Base-by-base conservation (phyloP, 176 grass and related monocot species). In the Zoysia pacifica region DNA sequence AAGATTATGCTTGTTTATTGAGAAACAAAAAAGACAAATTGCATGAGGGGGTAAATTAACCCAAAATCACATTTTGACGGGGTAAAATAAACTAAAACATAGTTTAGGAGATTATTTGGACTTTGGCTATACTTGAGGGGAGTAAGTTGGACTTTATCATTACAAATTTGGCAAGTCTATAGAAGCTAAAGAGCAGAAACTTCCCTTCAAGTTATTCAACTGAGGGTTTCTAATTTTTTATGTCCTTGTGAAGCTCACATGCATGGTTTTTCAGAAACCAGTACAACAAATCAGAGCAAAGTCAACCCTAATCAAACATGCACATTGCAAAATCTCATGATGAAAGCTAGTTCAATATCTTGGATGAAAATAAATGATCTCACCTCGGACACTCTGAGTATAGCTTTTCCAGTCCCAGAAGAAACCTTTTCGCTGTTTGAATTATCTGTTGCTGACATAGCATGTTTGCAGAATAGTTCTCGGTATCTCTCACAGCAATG, bases 401-500 rank as follows among this genome's bases (percentile, higher is more conserved):
- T 49, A 83, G 93, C 92, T 82, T 99, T 99, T 75, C 96, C 96
- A 56, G 88, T 74, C 65, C 86, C 90, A 81, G 92, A 86, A 87
- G 82, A 73, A 86, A 71, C 86, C 79, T 93, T 99, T 63, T 99
- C 96, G 15, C 62, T 84, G 81, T 86, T 91, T 72, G 92, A 60
- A 84, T 84, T 87, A 62, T 99, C 96, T 75, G 86, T 68, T 48
- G 85, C 73, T 48, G 95, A 86, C 45, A 93, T 76, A 59, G 93
- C 84, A 93, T 99, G 81, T 56, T 99, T 99, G 79, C 91, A 99
- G 80, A 99, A 88, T 50, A 99, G 77, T 91, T 99, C 96, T 60
- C 96, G 80, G 71, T 95, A 99, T 81, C 96, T 89, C 82, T 99
- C 96, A 77, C 92, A 95, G 54, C 96, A 99, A 89, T 99, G 92